Evolutionary conservation across 306 rosid genomes (phyloP).

Genomic region (Cyamopsis tetragonoloba): DNA sequence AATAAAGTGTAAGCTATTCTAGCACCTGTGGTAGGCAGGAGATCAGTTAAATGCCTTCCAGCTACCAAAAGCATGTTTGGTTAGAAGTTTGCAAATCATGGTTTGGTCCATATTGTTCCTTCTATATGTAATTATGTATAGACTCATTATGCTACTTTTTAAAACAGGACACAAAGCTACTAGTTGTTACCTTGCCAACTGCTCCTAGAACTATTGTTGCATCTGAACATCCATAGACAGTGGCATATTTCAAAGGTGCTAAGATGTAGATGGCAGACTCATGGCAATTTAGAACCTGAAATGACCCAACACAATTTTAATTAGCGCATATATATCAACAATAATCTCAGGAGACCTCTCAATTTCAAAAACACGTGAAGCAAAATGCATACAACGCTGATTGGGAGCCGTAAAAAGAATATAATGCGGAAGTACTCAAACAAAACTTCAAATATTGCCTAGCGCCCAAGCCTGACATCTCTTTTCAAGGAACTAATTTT

Average conservation of each 20-base stretch:
- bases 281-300: slow-evolving; percentile 91
- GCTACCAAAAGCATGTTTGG: too few relatives aligned
- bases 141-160: neutral
- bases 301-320: slow-evolving; percentile 18
- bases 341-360: neutral
- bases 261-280: slow-evolving; percentile 70
- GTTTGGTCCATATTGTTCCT: slow-evolving; percentile 13
- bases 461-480: neutral
- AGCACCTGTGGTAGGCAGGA: neutral
- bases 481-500: neutral
- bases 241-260: slow-evolving; percentile 93
- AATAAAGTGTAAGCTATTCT: slow-evolving; percentile 13
- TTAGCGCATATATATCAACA: slow-evolving; percentile 9
- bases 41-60: slow-evolving; percentile 7
- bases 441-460: slow-evolving; percentile 8
- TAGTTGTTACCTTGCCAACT: slow-evolving; percentile 87
- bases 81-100: too few relatives aligned
- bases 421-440: neutral
- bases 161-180: slow-evolving; percentile 14
- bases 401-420: neutral
- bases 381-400: slow-evolving; percentile 10
- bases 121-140: neutral
- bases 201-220: slow-evolving; percentile 93
- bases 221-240: slow-evolving; percentile 96
- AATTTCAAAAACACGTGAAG: neutral